Conservation (phyloP, 768 basidiomycete species). For the Mrakia hoshinonis region DNA sequence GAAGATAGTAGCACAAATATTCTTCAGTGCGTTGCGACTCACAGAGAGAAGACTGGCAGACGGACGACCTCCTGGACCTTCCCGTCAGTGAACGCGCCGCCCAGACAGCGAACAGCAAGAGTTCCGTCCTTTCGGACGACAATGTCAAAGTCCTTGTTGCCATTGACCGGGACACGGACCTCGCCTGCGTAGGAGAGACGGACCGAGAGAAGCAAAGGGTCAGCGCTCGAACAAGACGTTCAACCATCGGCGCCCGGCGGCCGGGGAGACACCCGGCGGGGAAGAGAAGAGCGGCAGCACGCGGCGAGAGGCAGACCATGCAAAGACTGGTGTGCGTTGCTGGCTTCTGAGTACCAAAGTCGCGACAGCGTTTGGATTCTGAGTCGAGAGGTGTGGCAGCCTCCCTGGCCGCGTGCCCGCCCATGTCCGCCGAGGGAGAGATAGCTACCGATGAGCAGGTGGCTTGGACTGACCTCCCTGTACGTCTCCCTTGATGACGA, state of each 20-base stretch:
- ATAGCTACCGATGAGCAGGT: not conserved
- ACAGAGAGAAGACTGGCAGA: conserved; percentile 15
- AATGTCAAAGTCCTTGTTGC: conserved; percentile 29
- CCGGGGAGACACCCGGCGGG: not conserved
- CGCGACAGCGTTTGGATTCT: no score
- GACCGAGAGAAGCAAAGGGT: not conserved
- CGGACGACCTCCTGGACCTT: conserved; percentile 12
- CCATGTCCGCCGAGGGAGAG: not conserved
- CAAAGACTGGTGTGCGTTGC: not conserved
- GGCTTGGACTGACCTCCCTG: conserved; percentile 13
- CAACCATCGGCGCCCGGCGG: no score
- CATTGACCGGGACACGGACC: conserved; percentile 16
- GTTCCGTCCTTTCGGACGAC: conserved; percentile 11
- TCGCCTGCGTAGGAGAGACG: not conserved
- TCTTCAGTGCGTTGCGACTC: not conserved
- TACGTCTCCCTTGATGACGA: conserved; percentile 24
- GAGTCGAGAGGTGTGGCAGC: no score
- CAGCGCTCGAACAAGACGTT: not conserved
- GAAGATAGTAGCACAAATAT: not conserved
- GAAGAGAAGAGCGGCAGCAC: not conserved
- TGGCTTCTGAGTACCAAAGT: not conserved
- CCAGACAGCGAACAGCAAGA: conserved; percentile 16
- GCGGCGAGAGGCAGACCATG: no score
- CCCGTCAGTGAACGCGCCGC: conserved; percentile 12
- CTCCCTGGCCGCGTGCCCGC: no score